These are phyloP conservation scores for Colletotrichum sp. DNA, from an alignment of 2,329 filamentous ascomycete genomes.

Conservation along the genomic window DNA sequence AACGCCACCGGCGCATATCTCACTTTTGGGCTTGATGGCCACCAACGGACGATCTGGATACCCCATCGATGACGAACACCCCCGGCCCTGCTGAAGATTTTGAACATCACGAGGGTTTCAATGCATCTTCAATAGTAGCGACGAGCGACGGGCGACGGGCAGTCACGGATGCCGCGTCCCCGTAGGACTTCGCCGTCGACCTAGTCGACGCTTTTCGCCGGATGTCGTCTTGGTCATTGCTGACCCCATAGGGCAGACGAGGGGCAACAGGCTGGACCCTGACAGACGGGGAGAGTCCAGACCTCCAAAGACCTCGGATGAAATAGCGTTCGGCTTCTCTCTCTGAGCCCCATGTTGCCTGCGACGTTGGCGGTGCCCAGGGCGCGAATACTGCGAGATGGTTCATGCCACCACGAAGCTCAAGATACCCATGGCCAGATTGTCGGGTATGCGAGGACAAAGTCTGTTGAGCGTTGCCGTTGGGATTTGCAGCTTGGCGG, in stretches of 20 bases:
- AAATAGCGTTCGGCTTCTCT: neutral
- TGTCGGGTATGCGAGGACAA: constrained; percentile 13
- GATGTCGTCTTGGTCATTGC: constrained; percentile 1
- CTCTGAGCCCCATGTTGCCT: neutral
- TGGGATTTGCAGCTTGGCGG: neutral
- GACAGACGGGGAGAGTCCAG: constrained; percentile 5
- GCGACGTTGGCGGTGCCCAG: neutral
- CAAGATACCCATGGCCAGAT: neutral
- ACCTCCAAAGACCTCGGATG: constrained; percentile 3
- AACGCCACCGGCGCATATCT: constrained; percentile 1
- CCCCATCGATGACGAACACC: neutral
- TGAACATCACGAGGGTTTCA: neutral
- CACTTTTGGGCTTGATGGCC: neutral
- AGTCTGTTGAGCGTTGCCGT: constrained; percentile 14
- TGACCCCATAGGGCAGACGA: neutral
- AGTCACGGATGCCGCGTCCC: neutral
- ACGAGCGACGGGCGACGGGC: neutral
- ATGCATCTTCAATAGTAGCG: neutral
- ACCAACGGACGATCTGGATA: neutral
- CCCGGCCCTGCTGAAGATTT: neutral
- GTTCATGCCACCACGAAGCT: neutral
- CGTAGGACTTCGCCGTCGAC: neutral
- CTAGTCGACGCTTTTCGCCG: neutral
- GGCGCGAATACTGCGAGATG: neutral
- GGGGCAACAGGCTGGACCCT: constrained; percentile 3